A percentile compares a stretch with the other conserved stretches of the same genome.
Conservation (phyloP, 2,329 filamentous ascomycete species). For the Juglanconis juglandina region DNA sequence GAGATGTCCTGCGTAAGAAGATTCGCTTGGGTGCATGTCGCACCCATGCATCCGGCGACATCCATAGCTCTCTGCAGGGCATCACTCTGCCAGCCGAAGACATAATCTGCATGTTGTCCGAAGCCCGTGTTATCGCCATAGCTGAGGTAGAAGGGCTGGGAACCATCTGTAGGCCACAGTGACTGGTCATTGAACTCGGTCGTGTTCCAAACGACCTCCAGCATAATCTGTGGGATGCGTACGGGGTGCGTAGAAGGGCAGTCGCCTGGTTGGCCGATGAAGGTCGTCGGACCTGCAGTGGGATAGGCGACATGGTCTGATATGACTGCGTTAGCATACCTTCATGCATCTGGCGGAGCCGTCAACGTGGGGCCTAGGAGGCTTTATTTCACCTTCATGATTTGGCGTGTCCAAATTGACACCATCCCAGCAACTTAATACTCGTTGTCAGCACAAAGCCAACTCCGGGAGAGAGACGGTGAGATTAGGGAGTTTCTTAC, state of each 20-base stretch:
- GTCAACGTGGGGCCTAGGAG: no score
- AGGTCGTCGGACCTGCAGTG: background rate
- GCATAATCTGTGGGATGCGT: slow-evolving; percentile 31
- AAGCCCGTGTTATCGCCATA: slow-evolving; percentile 29
- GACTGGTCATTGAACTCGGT: slow-evolving; percentile 27
- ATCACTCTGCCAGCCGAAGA: slow-evolving; percentile 35
- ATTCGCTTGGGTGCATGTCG: background rate
- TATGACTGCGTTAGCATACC: no score
- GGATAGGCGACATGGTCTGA: slow-evolving; percentile 38
- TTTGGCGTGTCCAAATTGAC: slow-evolving; percentile 45
- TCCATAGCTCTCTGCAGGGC: slow-evolving; percentile 30
- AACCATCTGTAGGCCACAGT: slow-evolving; percentile 31
- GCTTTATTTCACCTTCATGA: slow-evolving; percentile 30
- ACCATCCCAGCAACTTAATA: slow-evolving; percentile 47
- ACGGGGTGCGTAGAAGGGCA: background rate
- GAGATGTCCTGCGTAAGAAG: background rate
- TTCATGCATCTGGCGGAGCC: no score
- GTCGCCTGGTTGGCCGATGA: background rate
- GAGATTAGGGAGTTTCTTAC: slow-evolving; percentile 51
- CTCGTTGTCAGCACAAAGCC: slow-evolving; percentile 47
- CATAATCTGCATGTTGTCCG: slow-evolving; percentile 37
- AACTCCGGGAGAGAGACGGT: slow-evolving; percentile 39
- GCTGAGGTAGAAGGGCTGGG: slow-evolving; percentile 28
- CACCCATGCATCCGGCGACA: background rate
- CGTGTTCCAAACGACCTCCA: slow-evolving; percentile 34